Base-by-base conservation (phyloP, 345 rosid species). In the Hypericum androsaemum region DNA sequence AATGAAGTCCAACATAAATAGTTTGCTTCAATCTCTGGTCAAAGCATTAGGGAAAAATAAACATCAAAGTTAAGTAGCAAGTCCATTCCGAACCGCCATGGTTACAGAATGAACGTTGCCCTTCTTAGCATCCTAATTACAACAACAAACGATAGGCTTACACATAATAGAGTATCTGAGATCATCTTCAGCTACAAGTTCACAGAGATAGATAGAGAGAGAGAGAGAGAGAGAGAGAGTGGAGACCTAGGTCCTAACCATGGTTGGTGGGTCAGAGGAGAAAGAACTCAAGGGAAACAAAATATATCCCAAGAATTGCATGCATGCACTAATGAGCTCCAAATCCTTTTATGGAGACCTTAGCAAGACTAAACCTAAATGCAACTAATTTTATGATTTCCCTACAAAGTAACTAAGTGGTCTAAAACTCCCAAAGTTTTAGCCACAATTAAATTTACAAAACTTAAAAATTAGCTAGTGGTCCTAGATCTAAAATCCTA, bases 201-300 rank as follows among this genome's bases (percentile, higher is more conserved):
- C 41, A 7, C 57, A 16, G 58, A 37, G 28, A 53, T 50, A 43
- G 58, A 65, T 55, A 12, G 61, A 55, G 62, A 61, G 47, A 54
- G 35, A 59, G 42, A 60, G 51, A 60, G 12, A 37, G 58, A 45
- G 57, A 39, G 9, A 15, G 52, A 54, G 15, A 64, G 67, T 48
- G 62, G 61, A 47, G 70, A 74, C 83, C 89, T 70, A 74, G 62
- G 88, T 78, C 90, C 88, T 84, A 88, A 88, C 97, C 97, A 84
- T 88, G 94, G 97, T 77, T 69, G 89, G 63, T 65, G 74, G 44
- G 69, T 66, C 56, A 72, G 76, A 64, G 66, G 59, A 70, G 78
- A 74, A 22, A 74, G 76, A 80, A 80, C 79, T 84, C 74, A 64
- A 67, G 80, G 88, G 83, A 82, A 79, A 71, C 86, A 67, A 88